These are phyloP conservation scores for Cicer pinnatifidum DNA, from an alignment of 306 rosid species.

Conservation along the genomic window DNA sequence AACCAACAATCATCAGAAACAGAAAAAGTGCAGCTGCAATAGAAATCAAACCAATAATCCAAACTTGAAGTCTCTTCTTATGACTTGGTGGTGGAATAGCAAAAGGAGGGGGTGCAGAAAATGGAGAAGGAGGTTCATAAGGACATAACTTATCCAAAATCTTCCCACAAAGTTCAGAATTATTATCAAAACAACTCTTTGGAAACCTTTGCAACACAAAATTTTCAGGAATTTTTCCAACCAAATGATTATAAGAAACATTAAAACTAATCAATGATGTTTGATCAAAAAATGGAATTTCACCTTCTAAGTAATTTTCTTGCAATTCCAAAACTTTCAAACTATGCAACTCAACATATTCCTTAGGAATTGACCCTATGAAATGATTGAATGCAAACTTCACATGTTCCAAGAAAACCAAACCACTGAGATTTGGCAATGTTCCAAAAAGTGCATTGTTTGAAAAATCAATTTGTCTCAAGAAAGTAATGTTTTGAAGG, in stretches of 20 bases:
- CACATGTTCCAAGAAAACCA: constrained; percentile 53
- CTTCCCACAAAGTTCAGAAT: constrained; percentile 65
- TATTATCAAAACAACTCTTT: constrained; percentile 53
- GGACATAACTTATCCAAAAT: constrained; percentile 58
- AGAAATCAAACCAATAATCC: constrained; percentile 53
- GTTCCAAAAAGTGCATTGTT: constrained; percentile 63
- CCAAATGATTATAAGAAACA: constrained; percentile 64
- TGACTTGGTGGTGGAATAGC: constrained; percentile 41
- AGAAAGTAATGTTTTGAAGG: constrained; percentile 56
- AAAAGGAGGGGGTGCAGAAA: constrained; percentile 30
- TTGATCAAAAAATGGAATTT: constrained; percentile 69
- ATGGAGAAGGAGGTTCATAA: constrained; percentile 38
- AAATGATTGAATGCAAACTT: constrained; percentile 54
- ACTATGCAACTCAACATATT: constrained; percentile 49
- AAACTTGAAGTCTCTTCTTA: constrained; percentile 41
- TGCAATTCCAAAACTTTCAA: constrained; percentile 55
- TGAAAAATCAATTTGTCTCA: constrained; percentile 54
- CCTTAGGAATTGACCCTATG: constrained; percentile 56
- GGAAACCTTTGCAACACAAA: constrained; percentile 57
- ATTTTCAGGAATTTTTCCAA: constrained; percentile 62
- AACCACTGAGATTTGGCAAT: constrained; percentile 56
- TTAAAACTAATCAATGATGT: constrained; percentile 56
- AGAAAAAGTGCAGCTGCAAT: constrained; percentile 46
- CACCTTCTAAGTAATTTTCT: constrained; percentile 52
- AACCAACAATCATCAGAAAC: constrained; percentile 43